Evolutionary conservation across 225 moss, liverwort and hornwort species (phyloP).

Genomic region (Pseudisothecium myosuroides): DNA sequence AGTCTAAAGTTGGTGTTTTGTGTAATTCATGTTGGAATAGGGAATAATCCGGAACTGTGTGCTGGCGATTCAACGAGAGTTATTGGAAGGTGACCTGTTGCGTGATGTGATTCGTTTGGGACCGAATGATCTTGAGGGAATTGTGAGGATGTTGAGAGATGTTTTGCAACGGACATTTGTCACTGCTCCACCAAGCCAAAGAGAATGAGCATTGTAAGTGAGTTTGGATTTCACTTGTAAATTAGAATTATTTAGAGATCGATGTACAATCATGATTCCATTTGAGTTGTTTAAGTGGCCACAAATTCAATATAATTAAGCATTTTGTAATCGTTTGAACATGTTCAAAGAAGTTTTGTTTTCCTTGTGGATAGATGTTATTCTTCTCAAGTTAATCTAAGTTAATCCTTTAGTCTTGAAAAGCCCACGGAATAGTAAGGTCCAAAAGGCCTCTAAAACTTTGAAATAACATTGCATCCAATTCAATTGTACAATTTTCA

Average conservation of each 20-base stretch:
- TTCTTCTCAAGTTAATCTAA: accelerated
- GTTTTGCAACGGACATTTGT: constrained; percentile 19
- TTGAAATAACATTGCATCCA: not conserved
- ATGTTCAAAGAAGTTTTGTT: no score
- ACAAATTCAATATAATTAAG: not conserved
- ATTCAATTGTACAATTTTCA: accelerated
- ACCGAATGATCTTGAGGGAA: constrained; percentile 10
- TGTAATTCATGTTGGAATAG: not conserved
- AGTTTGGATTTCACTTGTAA: not conserved
- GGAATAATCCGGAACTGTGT: constrained; percentile 17
- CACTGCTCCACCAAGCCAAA: not conserved
- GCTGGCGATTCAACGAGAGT: constrained; percentile 24
- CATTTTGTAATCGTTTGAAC: not conserved
- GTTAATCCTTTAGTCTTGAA: accelerated
- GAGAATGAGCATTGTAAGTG: not conserved
- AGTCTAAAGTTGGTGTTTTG: not conserved
- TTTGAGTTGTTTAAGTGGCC: not conserved
- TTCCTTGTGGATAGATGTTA: not conserved
- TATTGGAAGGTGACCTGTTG: constrained; percentile 31
- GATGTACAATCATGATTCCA: not conserved
- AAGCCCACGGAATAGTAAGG: accelerated
- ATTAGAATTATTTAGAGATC: not conserved
- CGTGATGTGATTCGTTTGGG: constrained; percentile 14
- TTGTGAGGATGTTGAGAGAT: constrained; percentile 22
- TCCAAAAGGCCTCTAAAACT: not conserved